These are phyloP conservation scores for Daldinia bambusicola DNA, from an alignment of 495 filamentous ascomycete species.

Conservation along the genomic window DNA sequence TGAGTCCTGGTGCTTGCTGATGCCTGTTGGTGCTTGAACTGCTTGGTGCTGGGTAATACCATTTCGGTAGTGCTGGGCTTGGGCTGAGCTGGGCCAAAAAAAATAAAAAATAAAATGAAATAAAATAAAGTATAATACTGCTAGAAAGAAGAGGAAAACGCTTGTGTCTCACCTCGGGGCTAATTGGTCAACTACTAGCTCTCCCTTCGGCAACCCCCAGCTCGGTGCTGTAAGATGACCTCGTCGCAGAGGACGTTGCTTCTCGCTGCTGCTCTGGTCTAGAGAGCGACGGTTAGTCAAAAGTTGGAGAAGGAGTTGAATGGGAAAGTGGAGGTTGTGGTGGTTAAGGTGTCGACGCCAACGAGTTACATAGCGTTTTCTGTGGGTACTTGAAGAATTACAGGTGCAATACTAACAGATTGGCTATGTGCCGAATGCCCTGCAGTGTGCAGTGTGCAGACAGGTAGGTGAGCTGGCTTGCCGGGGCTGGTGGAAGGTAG, in stretches of 20 bases:
- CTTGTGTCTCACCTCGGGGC: conserved; percentile 48
- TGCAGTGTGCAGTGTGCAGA: conserved; percentile 1
- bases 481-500: too few species aligned
- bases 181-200: conserved; percentile 22
- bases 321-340: conserved; percentile 41
- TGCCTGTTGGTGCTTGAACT: neutral
- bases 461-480: too few species aligned
- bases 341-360: conserved; percentile 27
- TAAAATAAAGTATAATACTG: neutral
- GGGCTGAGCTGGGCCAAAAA: neutral
- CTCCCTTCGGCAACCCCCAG: conserved; percentile 40
- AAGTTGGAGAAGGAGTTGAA: conserved; percentile 39
- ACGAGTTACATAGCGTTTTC: conserved; percentile 39
- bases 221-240: conserved; percentile 32
- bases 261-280: conserved; percentile 23
- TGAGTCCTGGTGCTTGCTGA: conserved; percentile 14
- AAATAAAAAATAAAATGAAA: too few species aligned
- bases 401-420: conserved; percentile 20
- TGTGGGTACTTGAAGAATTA: conserved; percentile 25
- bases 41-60: too few species aligned
- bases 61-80: neutral
- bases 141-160: neutral
- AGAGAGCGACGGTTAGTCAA: conserved; percentile 27
- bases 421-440: neutral
- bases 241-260: conserved; percentile 39